Percentiles rank a stretch among this genome's conserved stretches.
Evolutionary conservation across 202 grass and related monocot genomes (phyloP).

Genomic region (Elaeis oleifera): DNA sequence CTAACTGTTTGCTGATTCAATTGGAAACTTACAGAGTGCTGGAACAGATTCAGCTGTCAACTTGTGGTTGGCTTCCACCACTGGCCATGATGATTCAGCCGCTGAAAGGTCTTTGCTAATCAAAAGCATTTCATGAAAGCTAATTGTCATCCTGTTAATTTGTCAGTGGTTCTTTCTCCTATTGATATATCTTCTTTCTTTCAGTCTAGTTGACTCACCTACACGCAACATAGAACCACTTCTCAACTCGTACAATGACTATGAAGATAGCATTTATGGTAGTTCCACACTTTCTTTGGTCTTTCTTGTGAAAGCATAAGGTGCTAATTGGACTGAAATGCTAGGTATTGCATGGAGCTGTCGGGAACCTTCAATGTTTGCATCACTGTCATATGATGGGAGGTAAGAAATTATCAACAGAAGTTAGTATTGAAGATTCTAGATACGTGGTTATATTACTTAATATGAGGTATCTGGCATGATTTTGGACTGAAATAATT

Average conservation of each 20-base stretch:
- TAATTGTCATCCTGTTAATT: conserved; percentile 8
- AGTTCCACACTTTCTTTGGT: conserved; percentile 16
- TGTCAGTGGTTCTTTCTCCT: conserved; percentile 16
- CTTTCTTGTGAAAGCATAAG: conserved; percentile 13
- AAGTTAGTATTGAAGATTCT: neutral
- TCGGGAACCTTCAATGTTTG: conserved; percentile 75
- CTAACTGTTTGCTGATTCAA: conserved; percentile 17
- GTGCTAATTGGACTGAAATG: conserved; percentile 14
- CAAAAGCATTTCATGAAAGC: neutral
- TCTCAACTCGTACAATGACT: conserved; percentile 83
- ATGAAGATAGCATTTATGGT: conserved; percentile 98
- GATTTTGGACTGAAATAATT: too few relatives aligned
- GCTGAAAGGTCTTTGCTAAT: conserved; percentile 49
- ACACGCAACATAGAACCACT: conserved; percentile 59
- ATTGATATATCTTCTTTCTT: conserved; percentile 26
- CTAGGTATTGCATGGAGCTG: conserved; percentile 96
- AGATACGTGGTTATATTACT: too few relatives aligned
- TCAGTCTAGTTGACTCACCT: conserved; percentile 53
- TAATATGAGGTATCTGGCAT: too few relatives aligned
- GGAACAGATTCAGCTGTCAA: conserved; percentile 97
- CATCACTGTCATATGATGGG: conserved; percentile 94
- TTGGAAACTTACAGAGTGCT: conserved; percentile 53
- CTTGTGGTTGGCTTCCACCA: conserved; percentile 72
- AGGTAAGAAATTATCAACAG: conserved; percentile 43
- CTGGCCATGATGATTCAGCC: conserved; percentile 36